Percentiles rank a stretch among this genome's conserved stretches.
Conservation (phyloP, 1,139 yeast genomes). For the Sugiyamaella castrensis region DNA sequence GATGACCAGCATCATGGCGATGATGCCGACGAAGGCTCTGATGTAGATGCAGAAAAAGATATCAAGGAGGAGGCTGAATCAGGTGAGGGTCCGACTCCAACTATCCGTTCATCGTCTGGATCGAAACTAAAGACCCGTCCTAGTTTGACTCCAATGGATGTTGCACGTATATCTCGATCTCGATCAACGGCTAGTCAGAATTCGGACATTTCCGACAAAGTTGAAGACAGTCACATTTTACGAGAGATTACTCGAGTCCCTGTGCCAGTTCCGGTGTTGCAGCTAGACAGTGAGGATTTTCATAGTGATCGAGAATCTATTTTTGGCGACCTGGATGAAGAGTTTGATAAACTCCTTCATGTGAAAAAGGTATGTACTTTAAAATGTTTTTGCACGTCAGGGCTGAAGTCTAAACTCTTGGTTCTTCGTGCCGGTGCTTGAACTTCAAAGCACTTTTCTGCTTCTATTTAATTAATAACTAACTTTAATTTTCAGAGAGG, state of each 20-base stretch:
- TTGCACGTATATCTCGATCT: conserved; percentile 24
- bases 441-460: background rate
- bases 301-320: conserved; percentile 40
- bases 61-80: background rate
- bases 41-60: background rate
- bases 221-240: conserved; percentile 20
- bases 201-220: background rate
- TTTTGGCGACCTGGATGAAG: conserved; percentile 42
- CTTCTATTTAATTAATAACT: background rate
- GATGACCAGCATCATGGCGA: background rate
- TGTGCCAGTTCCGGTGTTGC: conserved; percentile 27
- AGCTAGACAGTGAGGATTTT: conserved; percentile 35
- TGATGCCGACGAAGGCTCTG: background rate
- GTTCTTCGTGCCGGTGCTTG: no score
- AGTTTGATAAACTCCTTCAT: conserved; percentile 39
- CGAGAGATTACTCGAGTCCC: conserved; percentile 18
- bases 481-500: conserved; percentile 29
- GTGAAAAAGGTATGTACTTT: conserved; percentile 28
- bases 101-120: conserved; percentile 29
- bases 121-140: conserved; percentile 35
- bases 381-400: no score
- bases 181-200: conserved; percentile 10
- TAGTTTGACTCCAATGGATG: conserved; percentile 35
- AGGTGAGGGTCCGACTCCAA: conserved; percentile 9
- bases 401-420: no score